Evolutionary conservation across 2,329 filamentous ascomycete species (phyloP), one percentile per base, ranked within the genome.

Genomic region (Diaporthe vaccinii): DNA sequence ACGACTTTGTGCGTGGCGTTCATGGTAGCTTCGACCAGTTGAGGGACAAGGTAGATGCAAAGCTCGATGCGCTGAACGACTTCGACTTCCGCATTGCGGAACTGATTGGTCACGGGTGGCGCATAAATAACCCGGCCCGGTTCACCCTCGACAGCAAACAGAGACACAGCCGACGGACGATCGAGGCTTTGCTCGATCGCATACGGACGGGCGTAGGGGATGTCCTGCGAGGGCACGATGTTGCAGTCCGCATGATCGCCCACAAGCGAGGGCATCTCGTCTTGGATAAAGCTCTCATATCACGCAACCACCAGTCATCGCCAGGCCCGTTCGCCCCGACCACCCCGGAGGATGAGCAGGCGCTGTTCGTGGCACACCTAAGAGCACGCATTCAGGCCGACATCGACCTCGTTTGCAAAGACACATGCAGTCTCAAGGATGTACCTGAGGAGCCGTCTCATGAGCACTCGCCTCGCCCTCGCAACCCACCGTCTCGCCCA

Each of bases 211-310:
- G 88, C 6, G 84, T 90, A 9, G 83, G 84, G 25, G 86, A 89
- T 71, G 84, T 88, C 8, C 82, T 90, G 34, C 84, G 85, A 67
- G 85, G 86, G 34, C 85, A 87, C 74, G 85, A 87, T 34, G 83
- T 85, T 53, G 84, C 86, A 7, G 83, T 89, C 69, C 87, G 85
- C 31, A 82, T 90, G 79, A 85, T 84, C 3, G 85, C 86, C 9
- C 84, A 88, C 77, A 90, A 90, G 79, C 85, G 88, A 58, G 89
- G 89, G 0, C 89, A 90, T 74, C 84, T 89, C 31, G 84, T 90
- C 20, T 76, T 89, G n/a, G 86, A 89, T 79, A 88, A 88, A 77
- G 85, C 85, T 7, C 81, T 89, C 12, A 82, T 86, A 17, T 84
- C 86, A 10, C 82, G 82, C 22, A 77, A 84, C 36, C 83, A 84